These are phyloP conservation scores for Colletotrichum nymphaeae DNA, from an alignment of 2,329 filamentous ascomycete genomes.

Conservation along the genomic window DNA sequence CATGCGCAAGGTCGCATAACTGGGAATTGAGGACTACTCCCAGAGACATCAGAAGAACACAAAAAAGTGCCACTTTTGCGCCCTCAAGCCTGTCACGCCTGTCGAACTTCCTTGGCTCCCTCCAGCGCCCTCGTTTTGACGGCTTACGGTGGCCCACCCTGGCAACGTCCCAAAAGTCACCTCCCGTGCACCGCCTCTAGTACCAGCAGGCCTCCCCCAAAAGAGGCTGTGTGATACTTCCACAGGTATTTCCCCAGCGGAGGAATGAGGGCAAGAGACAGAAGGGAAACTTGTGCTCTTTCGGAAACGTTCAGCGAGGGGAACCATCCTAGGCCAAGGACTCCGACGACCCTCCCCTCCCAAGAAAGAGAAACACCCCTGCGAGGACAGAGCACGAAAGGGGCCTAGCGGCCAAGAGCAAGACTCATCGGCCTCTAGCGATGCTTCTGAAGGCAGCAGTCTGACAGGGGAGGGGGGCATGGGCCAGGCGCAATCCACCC, in stretches of 20 bases:
- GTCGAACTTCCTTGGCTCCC: constrained; percentile 22
- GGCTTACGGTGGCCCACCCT: constrained; percentile 25
- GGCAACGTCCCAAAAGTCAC: constrained; percentile 20
- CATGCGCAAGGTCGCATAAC: neutral
- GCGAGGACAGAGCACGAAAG: constrained; percentile 8
- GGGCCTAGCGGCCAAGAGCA: constrained; percentile 11
- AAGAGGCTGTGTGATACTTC: constrained; percentile 5
- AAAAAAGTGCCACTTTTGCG: neutral
- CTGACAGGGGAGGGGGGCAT: constrained; percentile 19
- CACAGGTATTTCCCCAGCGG: constrained; percentile 4
- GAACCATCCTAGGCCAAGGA: neutral
- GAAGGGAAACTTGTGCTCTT: neutral
- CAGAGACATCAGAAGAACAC: neutral
- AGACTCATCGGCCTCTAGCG: constrained; percentile 28
- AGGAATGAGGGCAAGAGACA: neutral
- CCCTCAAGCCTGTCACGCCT: neutral
- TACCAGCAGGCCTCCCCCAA: constrained; percentile 1
- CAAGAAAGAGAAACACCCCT: neutral
- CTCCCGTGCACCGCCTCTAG: constrained; percentile 18
- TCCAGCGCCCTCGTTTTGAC: constrained; percentile 26
- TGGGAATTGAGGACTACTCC: constrained; percentile 8
- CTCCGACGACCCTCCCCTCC: neutral
- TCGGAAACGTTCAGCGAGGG: neutral
- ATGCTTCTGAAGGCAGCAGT: constrained; percentile 20
- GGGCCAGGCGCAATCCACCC: constrained; percentile 8